Evolutionary conservation across 345 rosid species (phyloP).

Genomic region (Camelina sativa): DNA sequence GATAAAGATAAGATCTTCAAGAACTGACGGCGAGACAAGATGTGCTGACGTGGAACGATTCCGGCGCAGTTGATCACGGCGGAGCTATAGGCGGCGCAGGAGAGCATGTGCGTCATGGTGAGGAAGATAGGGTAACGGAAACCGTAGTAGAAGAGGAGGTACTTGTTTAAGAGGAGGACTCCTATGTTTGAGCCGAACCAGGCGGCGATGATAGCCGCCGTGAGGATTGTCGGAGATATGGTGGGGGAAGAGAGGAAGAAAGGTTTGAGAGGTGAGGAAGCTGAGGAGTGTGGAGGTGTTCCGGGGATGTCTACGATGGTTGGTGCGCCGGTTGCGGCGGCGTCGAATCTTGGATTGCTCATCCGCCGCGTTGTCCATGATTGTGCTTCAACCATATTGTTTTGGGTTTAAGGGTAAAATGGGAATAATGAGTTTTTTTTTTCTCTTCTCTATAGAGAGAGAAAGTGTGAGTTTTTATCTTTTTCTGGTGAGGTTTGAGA

Average conservation of each 20-base stretch:
- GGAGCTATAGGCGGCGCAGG: constrained; percentile 83
- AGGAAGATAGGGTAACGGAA: constrained; percentile 91
- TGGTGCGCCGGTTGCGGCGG: constrained; percentile 47
- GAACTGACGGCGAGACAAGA: constrained; percentile 75
- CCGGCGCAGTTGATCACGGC: constrained; percentile 71
- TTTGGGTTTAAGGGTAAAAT: constrained; percentile 17
- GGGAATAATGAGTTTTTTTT: constrained; percentile 20
- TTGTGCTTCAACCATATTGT: constrained; percentile 96
- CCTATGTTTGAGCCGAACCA: constrained; percentile 98
- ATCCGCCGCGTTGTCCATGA: constrained; percentile 98
- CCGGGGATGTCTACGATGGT: constrained; percentile 78
- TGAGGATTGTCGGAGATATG: constrained; percentile 64
- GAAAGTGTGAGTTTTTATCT: not conserved
- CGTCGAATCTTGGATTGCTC: constrained; percentile 88
- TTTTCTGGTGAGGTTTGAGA: constrained; percentile 37
- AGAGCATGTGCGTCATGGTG: constrained; percentile 92
- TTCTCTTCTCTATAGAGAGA: constrained; percentile 27
- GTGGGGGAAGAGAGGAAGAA: constrained; percentile 42
- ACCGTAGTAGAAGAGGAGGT: constrained; percentile 90
- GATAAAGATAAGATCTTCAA: constrained; percentile 80
- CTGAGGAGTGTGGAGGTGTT: constrained; percentile 66
- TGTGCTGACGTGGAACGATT: constrained; percentile 85
- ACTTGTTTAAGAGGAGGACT: constrained; percentile 90
- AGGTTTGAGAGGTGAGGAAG: constrained; percentile 45
- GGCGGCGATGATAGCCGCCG: constrained; percentile 79